Evolutionary conservation across 2,329 filamentous ascomycete species (phyloP).

Genomic region (Pezicula rhizophila): DNA sequence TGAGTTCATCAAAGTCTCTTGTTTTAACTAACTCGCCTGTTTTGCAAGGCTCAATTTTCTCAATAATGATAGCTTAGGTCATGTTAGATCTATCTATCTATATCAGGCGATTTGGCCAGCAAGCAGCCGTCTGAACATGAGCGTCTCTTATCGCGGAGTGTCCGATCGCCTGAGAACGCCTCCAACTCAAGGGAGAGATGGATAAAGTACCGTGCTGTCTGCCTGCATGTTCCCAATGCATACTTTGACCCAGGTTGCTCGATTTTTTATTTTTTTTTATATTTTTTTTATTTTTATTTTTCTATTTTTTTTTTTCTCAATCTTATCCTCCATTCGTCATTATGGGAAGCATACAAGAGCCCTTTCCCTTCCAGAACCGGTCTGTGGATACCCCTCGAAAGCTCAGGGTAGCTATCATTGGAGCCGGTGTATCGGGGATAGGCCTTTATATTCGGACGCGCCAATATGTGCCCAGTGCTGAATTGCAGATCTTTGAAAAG

Average conservation of each 20-base stretch:
- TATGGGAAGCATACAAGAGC: background rate
- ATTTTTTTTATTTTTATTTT: too few relatives aligned
- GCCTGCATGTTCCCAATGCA: background rate
- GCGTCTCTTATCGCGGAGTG: background rate
- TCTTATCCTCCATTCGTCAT: background rate
- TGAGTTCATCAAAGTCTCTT: too few relatives aligned
- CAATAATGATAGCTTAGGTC: too few relatives aligned
- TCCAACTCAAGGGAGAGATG: background rate
- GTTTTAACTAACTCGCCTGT: too few relatives aligned
- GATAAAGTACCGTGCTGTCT: too few relatives aligned
- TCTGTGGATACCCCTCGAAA: background rate
- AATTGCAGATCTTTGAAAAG: conserved; percentile 42
- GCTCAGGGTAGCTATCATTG: conserved; percentile 7
- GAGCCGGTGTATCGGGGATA: conserved; percentile 30
- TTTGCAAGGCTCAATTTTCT: too few relatives aligned
- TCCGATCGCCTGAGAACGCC: background rate
- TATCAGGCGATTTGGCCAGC: background rate
- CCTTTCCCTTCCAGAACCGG: background rate
- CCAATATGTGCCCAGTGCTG: conserved; percentile 25
- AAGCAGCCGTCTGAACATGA: background rate
- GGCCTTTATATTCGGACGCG: background rate
- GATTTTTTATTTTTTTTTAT: too few relatives aligned
- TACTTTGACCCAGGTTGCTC: too few relatives aligned
- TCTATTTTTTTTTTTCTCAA: too few relatives aligned
- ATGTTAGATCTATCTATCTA: background rate